A percentile compares a stretch with the other conserved stretches of the same genome.
Conservation (phyloP, 371 early-diverging fungal species). For the Apophysomyces ossiformis region DNA sequence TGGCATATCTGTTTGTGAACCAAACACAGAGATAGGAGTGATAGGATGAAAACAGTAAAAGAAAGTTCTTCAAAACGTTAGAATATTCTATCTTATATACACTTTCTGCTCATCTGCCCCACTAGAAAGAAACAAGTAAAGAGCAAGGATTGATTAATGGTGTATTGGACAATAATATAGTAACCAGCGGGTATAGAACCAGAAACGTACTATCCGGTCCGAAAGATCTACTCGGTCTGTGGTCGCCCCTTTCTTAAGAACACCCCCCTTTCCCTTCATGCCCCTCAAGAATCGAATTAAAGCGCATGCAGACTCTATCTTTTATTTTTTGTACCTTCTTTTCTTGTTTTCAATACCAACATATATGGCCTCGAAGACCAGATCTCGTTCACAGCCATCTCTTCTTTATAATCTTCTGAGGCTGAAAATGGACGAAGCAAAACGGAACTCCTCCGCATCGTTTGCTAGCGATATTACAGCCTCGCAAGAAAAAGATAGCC, state of each 20-base stretch:
- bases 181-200: not conserved
- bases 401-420: not conserved
- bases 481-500: not conserved
- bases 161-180: not conserved
- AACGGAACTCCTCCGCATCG: constrained; percentile 20
- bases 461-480: constrained; percentile 27
- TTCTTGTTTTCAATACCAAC: constrained; percentile 10
- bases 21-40: not conserved
- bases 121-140: not conserved
- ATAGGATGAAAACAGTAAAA: not conserved
- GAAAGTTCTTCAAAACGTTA: not conserved
- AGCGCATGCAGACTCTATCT: not conserved
- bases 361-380: not conserved
- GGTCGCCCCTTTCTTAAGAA: not conserved
- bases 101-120: too few species aligned
- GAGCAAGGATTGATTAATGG: not conserved
- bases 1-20: constrained; percentile 3
- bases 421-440: constrained; percentile 18
- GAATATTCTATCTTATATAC: too few species aligned
- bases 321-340: constrained; percentile 1
- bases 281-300: not conserved
- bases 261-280: not conserved
- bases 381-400: not conserved
- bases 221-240: constrained; percentile 1
- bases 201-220: not conserved